phyloP scores from a whole-genome alignment of 2,329 filamentous ascomycete genomes.

The Calonectria pauciramosa region DNA sequence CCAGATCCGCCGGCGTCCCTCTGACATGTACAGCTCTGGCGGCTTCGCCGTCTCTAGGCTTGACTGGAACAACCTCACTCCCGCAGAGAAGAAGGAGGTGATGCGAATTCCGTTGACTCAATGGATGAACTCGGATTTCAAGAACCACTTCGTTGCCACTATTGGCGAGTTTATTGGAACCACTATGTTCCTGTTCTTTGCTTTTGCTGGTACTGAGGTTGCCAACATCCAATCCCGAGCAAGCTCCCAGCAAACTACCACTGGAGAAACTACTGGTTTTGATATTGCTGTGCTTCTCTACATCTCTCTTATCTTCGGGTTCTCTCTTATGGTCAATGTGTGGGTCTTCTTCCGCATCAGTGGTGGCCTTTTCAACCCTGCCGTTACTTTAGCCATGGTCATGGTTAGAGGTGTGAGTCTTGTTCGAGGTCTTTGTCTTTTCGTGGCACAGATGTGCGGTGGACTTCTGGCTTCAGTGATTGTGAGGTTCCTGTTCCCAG shows the following conservation, averaged over 20 bases:
- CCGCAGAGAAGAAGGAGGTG: slow-evolving; percentile 57
- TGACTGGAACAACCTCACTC: slow-evolving; percentile 55
- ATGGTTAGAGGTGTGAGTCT: slow-evolving; percentile 63
- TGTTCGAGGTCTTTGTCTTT: slow-evolving; percentile 61
- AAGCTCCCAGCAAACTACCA: slow-evolving; percentile 53
- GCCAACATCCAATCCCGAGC: slow-evolving; percentile 54
- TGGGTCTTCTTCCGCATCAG: slow-evolving; percentile 64
- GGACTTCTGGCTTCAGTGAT: slow-evolving; percentile 59
- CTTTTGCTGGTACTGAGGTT: slow-evolving; percentile 57
- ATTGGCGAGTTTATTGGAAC: slow-evolving; percentile 58
- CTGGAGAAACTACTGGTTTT: slow-evolving; percentile 58
- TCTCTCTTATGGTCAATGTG: slow-evolving; percentile 61
- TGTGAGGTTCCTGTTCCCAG: slow-evolving; percentile 58
- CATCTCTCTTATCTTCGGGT: slow-evolving; percentile 58
- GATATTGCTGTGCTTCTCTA: slow-evolving; percentile 59
- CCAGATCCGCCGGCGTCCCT: slow-evolving; percentile 25
- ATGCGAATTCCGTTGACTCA: slow-evolving; percentile 59
- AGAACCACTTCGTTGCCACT: slow-evolving; percentile 58
- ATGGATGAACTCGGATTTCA: slow-evolving; percentile 62
- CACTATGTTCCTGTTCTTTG: slow-evolving; percentile 59
- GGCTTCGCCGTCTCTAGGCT: slow-evolving; percentile 44
- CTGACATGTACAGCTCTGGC: slow-evolving; percentile 32
- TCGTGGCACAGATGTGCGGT: slow-evolving; percentile 64
- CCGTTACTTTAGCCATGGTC: slow-evolving; percentile 64
- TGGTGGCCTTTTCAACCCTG: slow-evolving; percentile 54